Evolutionary conservation across 306 rosid genomes (phyloP).

Genomic region (Canavalia gladiata): DNA sequence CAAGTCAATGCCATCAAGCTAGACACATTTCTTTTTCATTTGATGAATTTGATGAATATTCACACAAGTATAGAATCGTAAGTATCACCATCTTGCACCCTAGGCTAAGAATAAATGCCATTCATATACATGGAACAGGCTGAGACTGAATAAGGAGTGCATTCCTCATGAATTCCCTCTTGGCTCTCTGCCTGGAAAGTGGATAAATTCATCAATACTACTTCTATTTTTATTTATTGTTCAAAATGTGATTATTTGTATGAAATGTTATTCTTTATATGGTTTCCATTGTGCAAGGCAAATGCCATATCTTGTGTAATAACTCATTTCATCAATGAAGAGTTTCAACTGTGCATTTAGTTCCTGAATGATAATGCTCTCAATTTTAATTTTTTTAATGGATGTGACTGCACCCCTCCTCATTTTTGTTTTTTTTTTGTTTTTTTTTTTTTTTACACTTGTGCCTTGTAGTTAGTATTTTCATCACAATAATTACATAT

Average conservation of each 20-base stretch:
- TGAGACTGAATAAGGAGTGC: constrained; percentile 59
- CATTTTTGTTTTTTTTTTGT: neutral
- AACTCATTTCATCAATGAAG: constrained; percentile 37
- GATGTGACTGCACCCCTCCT: neutral
- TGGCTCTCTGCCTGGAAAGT: constrained; percentile 38
- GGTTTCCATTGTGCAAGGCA: constrained; percentile 14
- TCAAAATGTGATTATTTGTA: constrained; percentile 47
- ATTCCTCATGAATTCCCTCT: constrained; percentile 71
- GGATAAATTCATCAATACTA: constrained; percentile 20
- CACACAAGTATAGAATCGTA: constrained; percentile 42
- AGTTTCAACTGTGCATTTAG: neutral
- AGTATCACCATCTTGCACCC: constrained; percentile 42
- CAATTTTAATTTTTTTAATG: neutral
- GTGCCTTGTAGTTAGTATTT: neutral
- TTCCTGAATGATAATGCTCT: neutral
- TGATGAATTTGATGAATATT: constrained; percentile 52
- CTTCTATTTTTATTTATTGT: constrained; percentile 14
- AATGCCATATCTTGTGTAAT: constrained; percentile 43
- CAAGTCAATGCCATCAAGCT: constrained; percentile 80
- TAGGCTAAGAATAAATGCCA: constrained; percentile 34
- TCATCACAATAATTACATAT: neutral
- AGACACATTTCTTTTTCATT: constrained; percentile 43
- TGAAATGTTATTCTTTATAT: constrained; percentile 44
- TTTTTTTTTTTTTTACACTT: neutral
- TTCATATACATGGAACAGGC: constrained; percentile 38